A percentile compares a stretch with the other conserved stretches of the same genome.
phyloP scores from a whole-genome alignment of 495 filamentous ascomycete genomes.

The Penicillium fimorum region DNA sequence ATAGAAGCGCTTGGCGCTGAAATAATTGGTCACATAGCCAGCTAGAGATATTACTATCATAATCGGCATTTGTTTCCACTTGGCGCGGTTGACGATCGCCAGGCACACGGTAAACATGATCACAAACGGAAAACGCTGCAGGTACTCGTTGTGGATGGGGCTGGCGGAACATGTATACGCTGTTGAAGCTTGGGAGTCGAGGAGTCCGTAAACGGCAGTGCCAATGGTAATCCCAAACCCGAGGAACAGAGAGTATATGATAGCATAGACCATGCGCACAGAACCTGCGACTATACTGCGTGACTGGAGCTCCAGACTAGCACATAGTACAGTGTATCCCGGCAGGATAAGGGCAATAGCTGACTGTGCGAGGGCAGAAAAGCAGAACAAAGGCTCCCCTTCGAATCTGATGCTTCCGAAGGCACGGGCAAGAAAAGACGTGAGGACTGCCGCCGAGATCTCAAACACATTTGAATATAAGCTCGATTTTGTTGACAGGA shows the following conservation, averaged over 20 bases:
- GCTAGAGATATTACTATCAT: constrained; percentile 81
- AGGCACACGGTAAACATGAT: constrained; percentile 78
- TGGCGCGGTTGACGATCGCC: constrained; percentile 82
- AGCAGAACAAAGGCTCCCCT: constrained; percentile 74
- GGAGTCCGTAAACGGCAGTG: constrained; percentile 80
- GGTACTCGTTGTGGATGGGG: constrained; percentile 51
- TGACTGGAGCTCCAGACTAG: constrained; percentile 84
- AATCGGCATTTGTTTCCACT: constrained; percentile 82
- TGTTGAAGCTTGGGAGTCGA: constrained; percentile 72
- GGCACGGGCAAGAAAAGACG: constrained; percentile 83
- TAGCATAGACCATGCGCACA: constrained; percentile 92
- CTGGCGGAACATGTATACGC: constrained; percentile 62
- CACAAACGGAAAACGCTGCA: constrained; percentile 68
- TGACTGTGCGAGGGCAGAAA: constrained; percentile 86
- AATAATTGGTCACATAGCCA: constrained; percentile 88
- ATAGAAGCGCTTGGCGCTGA: constrained; percentile 66
- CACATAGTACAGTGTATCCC: constrained; percentile 81
- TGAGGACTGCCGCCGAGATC: constrained; percentile 79
- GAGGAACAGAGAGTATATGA: constrained; percentile 93
- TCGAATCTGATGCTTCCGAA: constrained; percentile 73
- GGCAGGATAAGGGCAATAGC: constrained; percentile 91
- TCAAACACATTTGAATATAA: constrained; percentile 86
- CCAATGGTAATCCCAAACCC: constrained; percentile 98
- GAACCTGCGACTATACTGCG: constrained; percentile 83
- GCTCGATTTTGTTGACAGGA: constrained; percentile 74